These are phyloP conservation scores for Jamesozyma spencerorum DNA, from an alignment of 805 yeast genomes.

Conservation along the genomic window DNA sequence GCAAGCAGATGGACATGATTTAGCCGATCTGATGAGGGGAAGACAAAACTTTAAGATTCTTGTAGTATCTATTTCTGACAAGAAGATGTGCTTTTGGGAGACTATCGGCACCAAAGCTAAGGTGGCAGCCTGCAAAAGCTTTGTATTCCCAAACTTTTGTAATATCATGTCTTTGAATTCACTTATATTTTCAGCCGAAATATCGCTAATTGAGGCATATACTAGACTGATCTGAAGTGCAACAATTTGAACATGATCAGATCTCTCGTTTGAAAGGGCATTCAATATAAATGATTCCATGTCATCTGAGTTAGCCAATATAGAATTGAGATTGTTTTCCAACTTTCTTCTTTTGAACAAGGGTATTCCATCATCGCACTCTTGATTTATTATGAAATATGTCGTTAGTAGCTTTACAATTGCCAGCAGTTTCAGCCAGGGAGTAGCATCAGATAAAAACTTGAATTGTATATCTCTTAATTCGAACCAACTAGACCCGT, in stretches of 20 bases:
- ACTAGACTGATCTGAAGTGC: slow-evolving; percentile 20
- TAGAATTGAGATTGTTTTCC: slow-evolving; percentile 6
- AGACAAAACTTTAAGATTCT: slow-evolving; percentile 27
- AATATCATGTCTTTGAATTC: slow-evolving; percentile 9
- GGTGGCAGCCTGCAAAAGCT: slow-evolving; percentile 15
- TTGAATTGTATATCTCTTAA: slow-evolving; percentile 14
- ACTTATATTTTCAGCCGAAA: neutral
- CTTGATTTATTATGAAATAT: slow-evolving; percentile 8
- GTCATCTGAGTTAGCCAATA: slow-evolving; percentile 11
- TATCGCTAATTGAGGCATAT: slow-evolving; percentile 5
- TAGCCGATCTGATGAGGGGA: slow-evolving; percentile 26
- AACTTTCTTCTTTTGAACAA: slow-evolving; percentile 19
- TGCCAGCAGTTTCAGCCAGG: slow-evolving; percentile 17
- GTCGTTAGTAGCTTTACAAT: slow-evolving; percentile 12
- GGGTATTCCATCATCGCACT: slow-evolving; percentile 3
- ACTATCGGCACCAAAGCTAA: slow-evolving; percentile 18
- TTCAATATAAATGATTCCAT: slow-evolving; percentile 13
- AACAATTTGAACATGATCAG: slow-evolving; percentile 5
- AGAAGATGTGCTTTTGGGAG: slow-evolving; percentile 6
- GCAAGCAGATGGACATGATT: slow-evolving; percentile 20
- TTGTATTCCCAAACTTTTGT: slow-evolving; percentile 12
- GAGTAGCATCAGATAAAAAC: slow-evolving; percentile 2
- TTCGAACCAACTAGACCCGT: slow-evolving; percentile 9
- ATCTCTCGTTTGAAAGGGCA: slow-evolving; percentile 8
- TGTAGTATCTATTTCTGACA: slow-evolving; percentile 10